phyloP scores from a whole-genome alignment of 495 filamentous ascomycete genomes.

The Penicillium tannophilum region DNA sequence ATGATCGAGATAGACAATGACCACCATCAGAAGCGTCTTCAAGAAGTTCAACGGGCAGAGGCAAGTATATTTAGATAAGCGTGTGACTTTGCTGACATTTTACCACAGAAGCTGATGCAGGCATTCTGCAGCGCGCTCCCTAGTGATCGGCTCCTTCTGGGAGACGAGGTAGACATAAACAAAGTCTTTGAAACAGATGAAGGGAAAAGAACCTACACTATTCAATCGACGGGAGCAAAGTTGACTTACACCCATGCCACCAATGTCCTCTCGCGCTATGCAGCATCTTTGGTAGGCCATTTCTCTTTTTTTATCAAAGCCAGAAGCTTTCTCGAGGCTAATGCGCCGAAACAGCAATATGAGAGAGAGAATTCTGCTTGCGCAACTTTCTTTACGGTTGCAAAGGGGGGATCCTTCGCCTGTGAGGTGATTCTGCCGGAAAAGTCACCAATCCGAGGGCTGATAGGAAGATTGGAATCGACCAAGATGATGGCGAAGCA shows the following conservation, averaged over 20 bases:
- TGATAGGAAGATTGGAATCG: slow-evolving; percentile 59
- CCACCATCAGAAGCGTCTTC: slow-evolving; percentile 55
- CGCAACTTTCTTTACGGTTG: slow-evolving; percentile 64
- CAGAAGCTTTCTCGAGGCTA: neutral
- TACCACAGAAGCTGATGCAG: slow-evolving; percentile 56
- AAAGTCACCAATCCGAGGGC: slow-evolving; percentile 67
- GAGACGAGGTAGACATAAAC: slow-evolving; percentile 59
- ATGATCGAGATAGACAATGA: slow-evolving; percentile 75
- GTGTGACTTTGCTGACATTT: neutral
- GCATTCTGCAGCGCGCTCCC: slow-evolving; percentile 76
- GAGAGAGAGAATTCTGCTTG: slow-evolving; percentile 55
- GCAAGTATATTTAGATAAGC: slow-evolving; percentile 27
- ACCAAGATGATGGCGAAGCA: slow-evolving; percentile 83
- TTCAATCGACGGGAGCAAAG: slow-evolving; percentile 72
- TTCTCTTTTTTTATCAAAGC: no score
- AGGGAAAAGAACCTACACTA: slow-evolving; percentile 57
- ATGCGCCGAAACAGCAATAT: slow-evolving; percentile 51
- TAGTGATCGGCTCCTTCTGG: slow-evolving; percentile 69
- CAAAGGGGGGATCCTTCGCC: slow-evolving; percentile 61
- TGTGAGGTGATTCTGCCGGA: slow-evolving; percentile 85
- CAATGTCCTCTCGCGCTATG: slow-evolving; percentile 64
- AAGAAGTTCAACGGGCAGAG: slow-evolving; percentile 58
- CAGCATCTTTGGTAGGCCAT: slow-evolving; percentile 53
- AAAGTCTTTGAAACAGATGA: slow-evolving; percentile 57
- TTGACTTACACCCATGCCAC: slow-evolving; percentile 77